phyloP scores from a whole-genome alignment of 2,329 filamentous ascomycete genomes.

The Anthostomella pinea region DNA sequence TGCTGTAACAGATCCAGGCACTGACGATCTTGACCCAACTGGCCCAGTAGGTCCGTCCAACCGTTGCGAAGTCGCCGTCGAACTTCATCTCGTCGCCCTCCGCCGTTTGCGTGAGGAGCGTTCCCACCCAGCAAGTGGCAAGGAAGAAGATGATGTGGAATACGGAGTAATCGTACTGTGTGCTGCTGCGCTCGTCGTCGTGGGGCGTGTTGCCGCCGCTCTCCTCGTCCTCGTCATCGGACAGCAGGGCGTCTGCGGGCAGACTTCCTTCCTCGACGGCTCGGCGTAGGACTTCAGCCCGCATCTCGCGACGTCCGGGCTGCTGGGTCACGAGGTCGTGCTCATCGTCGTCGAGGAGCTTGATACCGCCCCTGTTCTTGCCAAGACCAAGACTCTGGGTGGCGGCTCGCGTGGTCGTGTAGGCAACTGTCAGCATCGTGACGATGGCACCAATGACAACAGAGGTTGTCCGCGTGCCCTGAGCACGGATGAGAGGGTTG shows the following conservation, averaged over 20 bases:
- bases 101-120: conserved; percentile 61
- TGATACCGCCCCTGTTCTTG: conserved; percentile 56
- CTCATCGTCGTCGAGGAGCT: conserved; percentile 68
- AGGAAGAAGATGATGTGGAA: conserved; percentile 99
- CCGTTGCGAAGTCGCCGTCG: conserved; percentile 78
- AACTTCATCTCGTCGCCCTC: conserved; percentile 55
- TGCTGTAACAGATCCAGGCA: conserved; percentile 91
- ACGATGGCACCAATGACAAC: conserved; percentile 91
- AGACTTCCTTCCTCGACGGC: conserved; percentile 91
- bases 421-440: conserved; percentile 94
- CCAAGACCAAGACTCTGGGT: conserved; percentile 82
- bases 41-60: conserved; percentile 93
- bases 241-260: conserved; percentile 84
- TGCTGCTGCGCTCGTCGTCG: conserved; percentile 84
- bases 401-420: conserved; percentile 93
- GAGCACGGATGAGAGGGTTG: conserved; percentile 85
- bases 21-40: conserved; percentile 99
- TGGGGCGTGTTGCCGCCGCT: conserved; percentile 60
- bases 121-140: conserved; percentile 93
- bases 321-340: conserved; percentile 88
- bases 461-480: conserved; percentile 84
- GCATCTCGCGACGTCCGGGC: conserved; percentile 84
- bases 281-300: conserved; percentile 82
- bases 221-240: conserved; percentile 65
- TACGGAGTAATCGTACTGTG: conserved; percentile 93